Evolutionary conservation across 345 rosid species (phyloP).

Genomic region (Combretum micranthum): DNA sequence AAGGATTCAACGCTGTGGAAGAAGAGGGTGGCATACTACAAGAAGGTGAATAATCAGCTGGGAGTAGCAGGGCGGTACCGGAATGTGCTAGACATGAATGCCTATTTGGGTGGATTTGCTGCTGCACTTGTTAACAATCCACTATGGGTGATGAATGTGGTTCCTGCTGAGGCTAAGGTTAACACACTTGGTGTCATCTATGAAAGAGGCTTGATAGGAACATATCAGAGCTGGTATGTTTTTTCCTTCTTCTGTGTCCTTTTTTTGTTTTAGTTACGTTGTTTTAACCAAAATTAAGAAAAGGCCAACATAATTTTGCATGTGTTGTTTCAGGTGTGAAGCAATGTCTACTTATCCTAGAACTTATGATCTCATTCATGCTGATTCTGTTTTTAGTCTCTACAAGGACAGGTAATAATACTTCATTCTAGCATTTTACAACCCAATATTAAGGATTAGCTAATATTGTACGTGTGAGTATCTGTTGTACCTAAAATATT

Average conservation of each 20-base stretch:
- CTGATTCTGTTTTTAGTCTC: slow-evolving; percentile 47
- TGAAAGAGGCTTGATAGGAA: slow-evolving; percentile 61
- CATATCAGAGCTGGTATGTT: slow-evolving; percentile 53
- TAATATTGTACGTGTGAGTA: no score
- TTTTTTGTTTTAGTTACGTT: not conserved
- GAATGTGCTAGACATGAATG: slow-evolving; percentile 63
- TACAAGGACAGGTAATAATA: slow-evolving; percentile 43
- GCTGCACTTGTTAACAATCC: slow-evolving; percentile 46
- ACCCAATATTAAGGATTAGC: not conserved
- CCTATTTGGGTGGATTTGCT: slow-evolving; percentile 57
- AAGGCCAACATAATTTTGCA: not conserved
- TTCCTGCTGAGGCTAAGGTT: slow-evolving; percentile 36
- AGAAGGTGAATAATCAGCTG: slow-evolving; percentile 41
- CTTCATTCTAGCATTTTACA: not conserved
- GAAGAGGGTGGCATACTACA: slow-evolving; percentile 42
- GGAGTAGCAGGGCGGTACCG: slow-evolving; percentile 43
- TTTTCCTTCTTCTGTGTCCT: not conserved
- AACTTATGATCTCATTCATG: slow-evolving; percentile 61
- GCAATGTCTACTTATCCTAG: slow-evolving; percentile 78
- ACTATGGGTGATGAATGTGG: slow-evolving; percentile 66
- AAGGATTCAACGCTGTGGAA: slow-evolving; percentile 36
- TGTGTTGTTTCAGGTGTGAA: slow-evolving; percentile 41
- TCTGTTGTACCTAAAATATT: no score
- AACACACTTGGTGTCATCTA: slow-evolving; percentile 54
- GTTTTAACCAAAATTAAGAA: not conserved